Conservation (phyloP, 768 basidiomycete genomes). For the Termitomyces heimii region DNA sequence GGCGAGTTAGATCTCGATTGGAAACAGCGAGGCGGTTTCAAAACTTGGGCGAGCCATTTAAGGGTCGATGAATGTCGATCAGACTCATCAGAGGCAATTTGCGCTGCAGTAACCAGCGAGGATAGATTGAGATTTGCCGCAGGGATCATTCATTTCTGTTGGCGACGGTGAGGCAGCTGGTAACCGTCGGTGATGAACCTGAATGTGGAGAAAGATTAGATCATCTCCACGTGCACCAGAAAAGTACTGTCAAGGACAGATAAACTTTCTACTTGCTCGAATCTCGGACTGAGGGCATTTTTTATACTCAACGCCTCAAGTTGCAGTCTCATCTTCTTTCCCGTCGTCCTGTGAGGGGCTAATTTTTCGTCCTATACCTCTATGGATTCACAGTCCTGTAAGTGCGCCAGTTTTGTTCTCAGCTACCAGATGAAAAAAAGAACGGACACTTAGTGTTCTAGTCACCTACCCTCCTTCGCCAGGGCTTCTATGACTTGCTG, state of each 20-base stretch:
- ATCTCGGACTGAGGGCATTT: not conserved
- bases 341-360: too few relatives aligned
- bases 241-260: too few relatives aligned
- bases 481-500: slow-evolving; percentile 86
- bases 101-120: slow-evolving; percentile 1
- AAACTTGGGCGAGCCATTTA: slow-evolving; percentile 7
- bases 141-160: not conserved
- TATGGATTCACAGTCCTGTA: slow-evolving; percentile 32
- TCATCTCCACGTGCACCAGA: slow-evolving; percentile 7
- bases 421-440: slow-evolving; percentile 34
- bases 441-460: slow-evolving; percentile 45
- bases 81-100: slow-evolving; percentile 14
- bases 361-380: slow-evolving; percentile 23
- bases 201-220: slow-evolving; percentile 6
- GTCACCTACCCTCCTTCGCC: slow-evolving; percentile 74
- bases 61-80: slow-evolving; percentile 12
- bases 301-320: not conserved
- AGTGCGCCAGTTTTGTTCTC: slow-evolving; percentile 35
- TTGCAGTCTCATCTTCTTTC: slow-evolving; percentile 8
- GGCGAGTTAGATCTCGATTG: slow-evolving; percentile 18
- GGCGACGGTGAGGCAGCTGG: not conserved
- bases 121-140: slow-evolving; percentile 5
- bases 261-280: not conserved
- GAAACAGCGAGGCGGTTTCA: slow-evolving; percentile 8
- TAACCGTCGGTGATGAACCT: not conserved